Evolutionary conservation across 2,329 filamentous ascomycete species (phyloP).

Genomic region (Talaromyces pinophilus): DNA sequence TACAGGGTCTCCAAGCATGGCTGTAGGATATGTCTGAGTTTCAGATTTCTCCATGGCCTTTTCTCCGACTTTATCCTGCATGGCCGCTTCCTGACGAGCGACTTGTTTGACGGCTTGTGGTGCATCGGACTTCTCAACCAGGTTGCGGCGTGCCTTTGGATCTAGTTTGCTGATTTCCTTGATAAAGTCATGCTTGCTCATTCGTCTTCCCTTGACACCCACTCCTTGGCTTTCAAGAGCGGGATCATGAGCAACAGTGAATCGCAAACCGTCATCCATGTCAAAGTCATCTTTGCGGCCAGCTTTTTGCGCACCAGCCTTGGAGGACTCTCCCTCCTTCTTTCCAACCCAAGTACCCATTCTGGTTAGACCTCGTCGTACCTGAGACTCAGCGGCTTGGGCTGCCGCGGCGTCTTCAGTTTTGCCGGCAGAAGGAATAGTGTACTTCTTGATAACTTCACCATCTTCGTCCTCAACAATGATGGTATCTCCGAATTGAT

Average conservation of each 20-base stretch:
- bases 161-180: slow-evolving; percentile 62
- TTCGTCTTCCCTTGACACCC: slow-evolving; percentile 55
- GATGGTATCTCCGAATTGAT: slow-evolving; percentile 70
- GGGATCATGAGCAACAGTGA: slow-evolving; percentile 57
- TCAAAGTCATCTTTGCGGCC: slow-evolving; percentile 22
- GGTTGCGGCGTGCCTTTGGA: slow-evolving; percentile 56
- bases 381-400: slow-evolving; percentile 39
- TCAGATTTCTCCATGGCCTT: slow-evolving; percentile 26
- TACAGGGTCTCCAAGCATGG: slow-evolving; percentile 22
- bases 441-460: slow-evolving; percentile 69
- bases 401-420: slow-evolving; percentile 28
- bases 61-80: slow-evolving; percentile 28
- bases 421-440: slow-evolving; percentile 55
- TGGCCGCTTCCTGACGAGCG: slow-evolving; percentile 34
- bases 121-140: slow-evolving; percentile 46
- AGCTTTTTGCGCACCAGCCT: slow-evolving; percentile 33
- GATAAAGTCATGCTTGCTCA: slow-evolving; percentile 67
- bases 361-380: slow-evolving; percentile 55
- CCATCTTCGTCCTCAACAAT: slow-evolving; percentile 70
- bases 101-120: slow-evolving; percentile 43
- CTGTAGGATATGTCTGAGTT: neutral
- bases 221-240: slow-evolving; percentile 40
- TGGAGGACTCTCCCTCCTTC: slow-evolving; percentile 38
- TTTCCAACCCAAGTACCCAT: slow-evolving; percentile 62
- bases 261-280: slow-evolving; percentile 58